Evolutionary conservation across 139 green algal genomes (phyloP), one percentile per base, ranked within the genome.

Genomic region (Nannochloris sp.): DNA sequence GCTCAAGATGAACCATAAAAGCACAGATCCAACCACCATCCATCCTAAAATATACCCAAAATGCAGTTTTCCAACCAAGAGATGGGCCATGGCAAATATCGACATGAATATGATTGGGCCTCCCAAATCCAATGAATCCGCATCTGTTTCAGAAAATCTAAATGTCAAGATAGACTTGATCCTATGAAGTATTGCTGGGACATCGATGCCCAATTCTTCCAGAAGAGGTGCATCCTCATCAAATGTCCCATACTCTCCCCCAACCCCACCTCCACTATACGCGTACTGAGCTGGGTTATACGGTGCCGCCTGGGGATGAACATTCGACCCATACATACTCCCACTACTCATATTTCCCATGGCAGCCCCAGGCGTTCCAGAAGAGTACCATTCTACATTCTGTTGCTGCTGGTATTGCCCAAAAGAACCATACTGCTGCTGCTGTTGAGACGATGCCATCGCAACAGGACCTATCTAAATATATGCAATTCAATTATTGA

Each of bases 11-110:
- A 79, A 78, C 81, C 85, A 97, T 10, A 97, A 44, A 29, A 89
- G 64, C 3, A 78, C 62, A 14, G 77, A 85, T 43, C 81, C 84
- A n/a, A 93, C 75, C 5, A 92, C 83, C 31, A 74, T 88, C 90
- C 90, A 97, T 16, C 90, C 90, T 29, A 97, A 71, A 55, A 97
- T 90, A 54, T 96, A 80, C 11, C 90, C 90, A 78, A 97, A 95
- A 69, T 97, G 88, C 18, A 96, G 73, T 67, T 95, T 96, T 46
- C 83, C 89, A 49, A 97, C 90, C 82, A 97, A 69, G 11, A 96
- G 70, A 62, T 97, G 90, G 11, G 88, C 75, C 0, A 73, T 59
- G 5, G 76, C 87, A 14, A 97, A 70, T 14, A 86, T 14, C 12
- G 86, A 60, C 24, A 88, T 78, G 40, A 94, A 95, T 1, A 96